Percentiles rank a stretch among this genome's conserved stretches.
Conservation (phyloP, 768 basidiomycete genomes). For the Leccinum obscurum region DNA sequence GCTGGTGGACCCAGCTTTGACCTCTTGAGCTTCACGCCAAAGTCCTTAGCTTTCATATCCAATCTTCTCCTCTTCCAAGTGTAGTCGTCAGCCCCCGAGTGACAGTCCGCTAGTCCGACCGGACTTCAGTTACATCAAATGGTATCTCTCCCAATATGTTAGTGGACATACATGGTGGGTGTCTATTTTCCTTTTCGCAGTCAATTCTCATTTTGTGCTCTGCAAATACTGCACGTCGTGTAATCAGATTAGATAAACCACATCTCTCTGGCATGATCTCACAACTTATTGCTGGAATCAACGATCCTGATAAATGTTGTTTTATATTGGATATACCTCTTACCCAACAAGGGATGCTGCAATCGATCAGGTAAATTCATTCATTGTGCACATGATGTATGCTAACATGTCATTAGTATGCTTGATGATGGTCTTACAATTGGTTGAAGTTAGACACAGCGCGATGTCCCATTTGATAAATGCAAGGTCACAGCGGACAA, state of each 20-base stretch:
- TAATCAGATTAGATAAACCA: background rate
- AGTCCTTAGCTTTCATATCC: no score
- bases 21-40: no score
- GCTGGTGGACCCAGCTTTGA: no score
- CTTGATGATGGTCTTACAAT: conserved; percentile 7
- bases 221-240: background rate
- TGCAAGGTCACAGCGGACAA: background rate
- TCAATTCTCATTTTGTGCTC: background rate
- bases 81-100: no score
- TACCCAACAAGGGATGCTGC: background rate
- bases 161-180: background rate
- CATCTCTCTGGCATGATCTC: background rate
- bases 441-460: conserved; percentile 4
- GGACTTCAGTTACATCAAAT: no score
- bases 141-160: background rate
- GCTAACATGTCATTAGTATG: background rate
- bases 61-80: no score
- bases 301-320: background rate
- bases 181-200: background rate
- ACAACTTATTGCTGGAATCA: background rate
- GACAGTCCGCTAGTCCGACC: no score
- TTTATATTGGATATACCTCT: background rate
- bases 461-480: background rate
- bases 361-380: background rate
- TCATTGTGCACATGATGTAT: no score